A percentile compares a stretch with the other conserved stretches of the same genome.
Evolutionary conservation across 176 grass and related monocot species (phyloP).

Genomic region (Oryza glumipatula): DNA sequence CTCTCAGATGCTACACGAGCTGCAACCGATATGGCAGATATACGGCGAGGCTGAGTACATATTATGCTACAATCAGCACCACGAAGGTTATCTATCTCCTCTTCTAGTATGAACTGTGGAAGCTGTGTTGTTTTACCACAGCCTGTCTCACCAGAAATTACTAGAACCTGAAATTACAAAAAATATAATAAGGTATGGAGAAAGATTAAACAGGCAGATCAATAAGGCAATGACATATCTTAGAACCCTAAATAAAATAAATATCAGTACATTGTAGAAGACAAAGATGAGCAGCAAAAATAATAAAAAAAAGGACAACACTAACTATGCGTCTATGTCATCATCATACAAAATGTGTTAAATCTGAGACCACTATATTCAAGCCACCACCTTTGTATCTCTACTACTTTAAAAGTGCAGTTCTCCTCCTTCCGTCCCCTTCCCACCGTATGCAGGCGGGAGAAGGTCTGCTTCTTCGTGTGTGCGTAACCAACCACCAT

Average conservation of each 20-base stretch:
- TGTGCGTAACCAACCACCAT: no score
- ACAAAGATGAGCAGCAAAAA: conserved; percentile 23
- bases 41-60: conserved; percentile 94
- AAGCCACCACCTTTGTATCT: not conserved
- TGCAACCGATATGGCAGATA: conserved; percentile 94
- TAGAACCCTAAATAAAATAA: conserved; percentile 28
- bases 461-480: no score
- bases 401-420: no score
- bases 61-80: conserved; percentile 94
- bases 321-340: conserved; percentile 10
- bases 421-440: no score
- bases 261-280: conserved; percentile 14
- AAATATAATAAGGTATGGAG: conserved; percentile 19
- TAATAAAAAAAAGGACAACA: not conserved
- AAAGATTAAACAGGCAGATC: not conserved
- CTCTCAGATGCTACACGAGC: conserved; percentile 86
- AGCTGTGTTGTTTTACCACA: conserved; percentile 98
- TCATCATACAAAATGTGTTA: not conserved
- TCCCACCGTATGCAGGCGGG: no score
- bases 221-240: not conserved
- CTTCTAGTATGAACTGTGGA: conserved; percentile 94
- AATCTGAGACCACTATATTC: conserved; percentile 1
- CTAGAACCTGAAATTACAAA: conserved; percentile 67
- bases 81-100: conserved; percentile 75
- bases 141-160: conserved; percentile 96